A percentile compares a stretch with the other conserved stretches of the same genome.
Conservation (phyloP, 805 yeast genomes). For the Zygotorulaspora chibaensis region DNA sequence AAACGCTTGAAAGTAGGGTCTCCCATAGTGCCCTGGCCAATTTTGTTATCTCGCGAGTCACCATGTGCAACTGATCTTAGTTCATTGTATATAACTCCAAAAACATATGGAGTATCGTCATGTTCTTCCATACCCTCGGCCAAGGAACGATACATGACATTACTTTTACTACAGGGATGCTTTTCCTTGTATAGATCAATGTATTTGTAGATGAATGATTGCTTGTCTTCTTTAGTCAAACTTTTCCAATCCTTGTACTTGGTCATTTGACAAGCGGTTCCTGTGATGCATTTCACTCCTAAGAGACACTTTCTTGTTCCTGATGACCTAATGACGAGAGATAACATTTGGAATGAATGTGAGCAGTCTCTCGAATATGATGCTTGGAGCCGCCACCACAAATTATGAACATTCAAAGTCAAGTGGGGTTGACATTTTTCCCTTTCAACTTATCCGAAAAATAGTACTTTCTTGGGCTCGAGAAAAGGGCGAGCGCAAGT, state of each 20-base stretch:
- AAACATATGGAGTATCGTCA: constrained; percentile 38
- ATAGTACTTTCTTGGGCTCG: too few species aligned
- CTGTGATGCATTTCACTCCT: neutral
- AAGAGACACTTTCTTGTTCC: too few species aligned
- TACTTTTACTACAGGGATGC: constrained; percentile 36
- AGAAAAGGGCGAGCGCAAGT: too few species aligned
- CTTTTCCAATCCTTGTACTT: constrained; percentile 33
- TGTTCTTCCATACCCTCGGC: constrained; percentile 37
- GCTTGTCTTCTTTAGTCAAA: constrained; percentile 25
- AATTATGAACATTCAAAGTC: too few species aligned
- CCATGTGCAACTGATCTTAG: constrained; percentile 23
- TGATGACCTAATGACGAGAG: too few species aligned
- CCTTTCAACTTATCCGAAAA: too few species aligned
- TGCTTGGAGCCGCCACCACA: too few species aligned
- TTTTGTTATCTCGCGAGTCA: constrained; percentile 19
- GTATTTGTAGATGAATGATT: constrained; percentile 29
- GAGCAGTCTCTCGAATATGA: too few species aligned
- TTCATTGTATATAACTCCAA: constrained; percentile 38
- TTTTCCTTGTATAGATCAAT: constrained; percentile 33
- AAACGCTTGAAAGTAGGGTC: constrained; percentile 22
- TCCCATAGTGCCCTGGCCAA: constrained; percentile 22
- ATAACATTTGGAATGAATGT: too few species aligned
- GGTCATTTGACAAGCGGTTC: neutral
- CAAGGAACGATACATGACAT: constrained; percentile 34
- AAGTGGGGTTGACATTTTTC: too few species aligned